Conservation (phyloP, 305 asterid genomes). For the Rubia peregrina region DNA sequence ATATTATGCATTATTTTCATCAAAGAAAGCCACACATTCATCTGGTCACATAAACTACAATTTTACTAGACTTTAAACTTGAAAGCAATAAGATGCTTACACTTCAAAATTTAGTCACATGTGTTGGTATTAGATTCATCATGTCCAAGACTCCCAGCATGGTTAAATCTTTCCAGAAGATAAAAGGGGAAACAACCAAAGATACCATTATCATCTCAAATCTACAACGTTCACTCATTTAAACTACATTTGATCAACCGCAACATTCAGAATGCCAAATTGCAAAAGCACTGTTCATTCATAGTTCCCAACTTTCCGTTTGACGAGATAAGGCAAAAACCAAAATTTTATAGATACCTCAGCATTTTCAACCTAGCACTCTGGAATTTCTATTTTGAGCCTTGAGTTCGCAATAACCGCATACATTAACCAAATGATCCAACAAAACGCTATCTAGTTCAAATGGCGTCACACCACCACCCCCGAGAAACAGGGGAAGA, state of each 20-base stretch:
- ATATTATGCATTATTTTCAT: neutral
- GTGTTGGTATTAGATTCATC: neutral
- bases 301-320: neutral
- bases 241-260: neutral
- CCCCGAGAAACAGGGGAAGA: neutral
- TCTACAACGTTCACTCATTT: neutral
- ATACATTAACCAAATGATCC: neutral
- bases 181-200: neutral
- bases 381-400: neutral
- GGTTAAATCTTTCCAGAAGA: neutral
- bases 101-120: neutral
- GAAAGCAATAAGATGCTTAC: neutral
- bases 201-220: neutral
- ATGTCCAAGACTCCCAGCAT: neutral
- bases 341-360: neutral
- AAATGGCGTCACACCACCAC: neutral
- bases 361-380: neutral
- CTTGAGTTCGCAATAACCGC: neutral
- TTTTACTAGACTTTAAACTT: neutral
- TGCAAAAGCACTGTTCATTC: neutral
- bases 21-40: neutral
- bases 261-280: neutral
- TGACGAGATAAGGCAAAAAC: neutral
- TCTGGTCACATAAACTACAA: neutral
- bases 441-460: neutral